These are phyloP conservation scores for Aspergillus floridensis DNA, from an alignment of 2,329 filamentous ascomycete species.

Conservation along the genomic window DNA sequence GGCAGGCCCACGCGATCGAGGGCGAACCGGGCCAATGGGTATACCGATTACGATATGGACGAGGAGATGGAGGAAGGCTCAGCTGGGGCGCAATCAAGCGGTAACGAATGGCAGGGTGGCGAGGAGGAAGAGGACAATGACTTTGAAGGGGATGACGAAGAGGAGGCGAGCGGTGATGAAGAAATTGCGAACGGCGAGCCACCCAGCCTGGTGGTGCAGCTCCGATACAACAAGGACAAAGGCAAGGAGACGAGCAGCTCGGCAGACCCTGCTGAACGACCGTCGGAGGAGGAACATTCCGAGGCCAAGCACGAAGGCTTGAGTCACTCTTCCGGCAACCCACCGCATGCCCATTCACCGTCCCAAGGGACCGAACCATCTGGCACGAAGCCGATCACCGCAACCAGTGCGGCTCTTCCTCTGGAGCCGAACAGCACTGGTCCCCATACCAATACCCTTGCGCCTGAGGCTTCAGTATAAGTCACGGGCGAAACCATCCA, in stretches of 20 bases:
- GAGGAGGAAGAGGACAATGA: slow-evolving; percentile 71
- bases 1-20: slow-evolving; percentile 41
- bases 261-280: slow-evolving; percentile 14
- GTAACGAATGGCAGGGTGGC: slow-evolving; percentile 69
- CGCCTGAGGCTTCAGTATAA: not conserved
- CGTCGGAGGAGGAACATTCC: slow-evolving; percentile 2
- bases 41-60: slow-evolving; percentile 57
- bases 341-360: slow-evolving; percentile 6
- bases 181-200: slow-evolving; percentile 53
- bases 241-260: slow-evolving; percentile 21
- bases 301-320: slow-evolving; percentile 15
- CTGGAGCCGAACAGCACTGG: not conserved
- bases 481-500: not conserved
- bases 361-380: slow-evolving; percentile 4
- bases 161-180: slow-evolving; percentile 41
- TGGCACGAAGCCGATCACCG: not conserved
- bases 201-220: slow-evolving; percentile 70
- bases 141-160: slow-evolving; percentile 56
- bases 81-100: slow-evolving; percentile 58
- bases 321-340: slow-evolving; percentile 3
- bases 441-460: not conserved
- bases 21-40: slow-evolving; percentile 32
- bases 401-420: not conserved
- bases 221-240: slow-evolving; percentile 49
- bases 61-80: slow-evolving; percentile 66